These are phyloP conservation scores for Cicer yamashitae DNA, from an alignment of 306 rosid genomes.

Conservation along the genomic window DNA sequence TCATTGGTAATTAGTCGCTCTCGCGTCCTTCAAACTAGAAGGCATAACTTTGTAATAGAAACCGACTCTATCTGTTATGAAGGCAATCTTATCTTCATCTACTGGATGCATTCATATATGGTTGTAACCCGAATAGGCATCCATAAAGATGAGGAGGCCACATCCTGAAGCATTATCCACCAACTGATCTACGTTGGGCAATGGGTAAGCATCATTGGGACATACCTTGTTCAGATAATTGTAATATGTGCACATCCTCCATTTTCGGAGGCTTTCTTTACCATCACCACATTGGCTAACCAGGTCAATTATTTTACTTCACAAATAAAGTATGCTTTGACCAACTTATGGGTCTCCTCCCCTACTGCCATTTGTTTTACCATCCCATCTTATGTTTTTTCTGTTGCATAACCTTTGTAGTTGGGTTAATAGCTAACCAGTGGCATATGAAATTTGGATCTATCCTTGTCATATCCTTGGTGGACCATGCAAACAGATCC, in stretches of 20 bases:
- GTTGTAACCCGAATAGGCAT: no score
- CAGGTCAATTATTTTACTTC: not conserved
- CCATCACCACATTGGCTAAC: not conserved
- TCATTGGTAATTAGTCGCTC: no score
- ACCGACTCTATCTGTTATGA: no score
- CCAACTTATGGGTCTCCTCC: not conserved
- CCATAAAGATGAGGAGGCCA: no score
- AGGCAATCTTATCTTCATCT: no score
- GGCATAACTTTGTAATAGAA: no score
- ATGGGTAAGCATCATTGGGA: no score
- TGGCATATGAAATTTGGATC: not conserved
- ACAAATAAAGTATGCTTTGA: not conserved
- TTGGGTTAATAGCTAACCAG: not conserved
- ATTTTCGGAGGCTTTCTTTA: not conserved
- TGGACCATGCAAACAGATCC: not conserved
- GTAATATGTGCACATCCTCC: not conserved
- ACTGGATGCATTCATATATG: no score
- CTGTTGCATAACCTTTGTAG: not conserved
- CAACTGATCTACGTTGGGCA: no score
- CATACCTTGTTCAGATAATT: no score
- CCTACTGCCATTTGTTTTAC: not conserved
- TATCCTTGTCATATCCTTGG: not conserved
- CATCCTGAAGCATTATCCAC: no score
- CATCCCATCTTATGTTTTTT: not conserved
- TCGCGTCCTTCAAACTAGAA: no score